phyloP scores from a whole-genome alignment of 208 protist species.

The Acanthamoeba healyi region DNA sequence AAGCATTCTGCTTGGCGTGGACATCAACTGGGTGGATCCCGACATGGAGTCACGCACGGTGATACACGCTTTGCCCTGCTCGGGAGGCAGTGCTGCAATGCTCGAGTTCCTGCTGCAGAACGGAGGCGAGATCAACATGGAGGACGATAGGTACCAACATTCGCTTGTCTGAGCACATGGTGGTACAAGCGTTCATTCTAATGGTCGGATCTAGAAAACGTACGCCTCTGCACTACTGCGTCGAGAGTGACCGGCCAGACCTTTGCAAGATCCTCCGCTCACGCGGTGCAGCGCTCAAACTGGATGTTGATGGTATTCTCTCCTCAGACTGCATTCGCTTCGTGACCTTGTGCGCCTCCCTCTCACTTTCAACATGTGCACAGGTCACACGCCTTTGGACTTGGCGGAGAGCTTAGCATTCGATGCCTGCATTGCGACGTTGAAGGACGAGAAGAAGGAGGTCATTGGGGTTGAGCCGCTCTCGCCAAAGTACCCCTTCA shows the following conservation, averaged over 20 bases:
- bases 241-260: not conserved
- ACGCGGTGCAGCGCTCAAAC: not conserved
- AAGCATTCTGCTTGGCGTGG: not conserved
- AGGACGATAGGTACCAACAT: not conserved
- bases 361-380: not conserved
- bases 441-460: slow-evolving; percentile 15
- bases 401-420: not conserved
- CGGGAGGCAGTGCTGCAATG: not conserved
- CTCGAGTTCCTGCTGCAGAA: slow-evolving; percentile 68
- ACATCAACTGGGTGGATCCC: slow-evolving; percentile 45
- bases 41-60: not conserved
- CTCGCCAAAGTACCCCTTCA: not conserved
- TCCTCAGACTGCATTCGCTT: too few relatives aligned
- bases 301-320: not conserved
- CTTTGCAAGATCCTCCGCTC: slow-evolving; percentile 31
- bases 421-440: not conserved
- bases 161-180: not conserved
- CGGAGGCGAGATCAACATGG: slow-evolving; percentile 10
- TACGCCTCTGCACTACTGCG: slow-evolving; percentile 35
- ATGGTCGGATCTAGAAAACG: not conserved
- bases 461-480: not conserved
- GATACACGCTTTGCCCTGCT: not conserved
- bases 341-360: too few relatives aligned
- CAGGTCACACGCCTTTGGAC: slow-evolving; percentile 34
- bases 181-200: not conserved